Evolutionary conservation across 2,329 filamentous ascomycete genomes (phyloP), one percentile per base, ranked within the genome.

Genomic region (Colletotrichum incanum): DNA sequence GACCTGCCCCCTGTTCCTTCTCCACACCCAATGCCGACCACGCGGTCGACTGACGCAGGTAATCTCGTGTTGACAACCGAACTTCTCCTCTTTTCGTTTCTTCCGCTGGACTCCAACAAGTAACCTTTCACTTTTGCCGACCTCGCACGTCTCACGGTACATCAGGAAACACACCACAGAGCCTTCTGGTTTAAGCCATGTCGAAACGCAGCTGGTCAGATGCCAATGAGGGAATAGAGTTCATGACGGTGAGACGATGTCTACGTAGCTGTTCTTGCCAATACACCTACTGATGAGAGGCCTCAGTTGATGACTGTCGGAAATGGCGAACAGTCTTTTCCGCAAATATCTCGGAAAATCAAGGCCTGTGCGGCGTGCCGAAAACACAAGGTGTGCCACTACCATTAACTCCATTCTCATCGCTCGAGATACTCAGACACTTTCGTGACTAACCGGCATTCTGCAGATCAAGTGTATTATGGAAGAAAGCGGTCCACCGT

Each of bases 391-490:
- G 82, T 83, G 47, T 69, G 72, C 54, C 7, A n/a, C 8, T 20
- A 14, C 20, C 28, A 34, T 12, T 20, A 11, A 18, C n/a, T 3
- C 28, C 16, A 4, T 14, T 8, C 1, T 20, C 16, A 14, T 7
- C 37, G n/a, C 1, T 14, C 31, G 26, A 12, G 23, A 67, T n/a
- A 23, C 28, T 67, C 28, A 60, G 49, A 11, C 0, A n/a, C 20
- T 11, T 3, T 26, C 14, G 7, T 23, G 28, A 34, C 34, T 61
- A n/a, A 60, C 9, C 9, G 2, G 23, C 6, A 37, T 39, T 9
- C n/a, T 31, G 1, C 12, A 84, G 82, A 84, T 84, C 65, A 82
- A 82, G 74, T 84, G 82, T 55, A 73, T 83, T 55, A 84, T 84
- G 82, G 82, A 83, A 58, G 80, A 82, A 45, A 78, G 76, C 34